Evolutionary conservation across 2,329 filamentous ascomycete genomes (phyloP), one percentile per base, ranked within the genome.

Genomic region (Arachnomyces sp.): DNA sequence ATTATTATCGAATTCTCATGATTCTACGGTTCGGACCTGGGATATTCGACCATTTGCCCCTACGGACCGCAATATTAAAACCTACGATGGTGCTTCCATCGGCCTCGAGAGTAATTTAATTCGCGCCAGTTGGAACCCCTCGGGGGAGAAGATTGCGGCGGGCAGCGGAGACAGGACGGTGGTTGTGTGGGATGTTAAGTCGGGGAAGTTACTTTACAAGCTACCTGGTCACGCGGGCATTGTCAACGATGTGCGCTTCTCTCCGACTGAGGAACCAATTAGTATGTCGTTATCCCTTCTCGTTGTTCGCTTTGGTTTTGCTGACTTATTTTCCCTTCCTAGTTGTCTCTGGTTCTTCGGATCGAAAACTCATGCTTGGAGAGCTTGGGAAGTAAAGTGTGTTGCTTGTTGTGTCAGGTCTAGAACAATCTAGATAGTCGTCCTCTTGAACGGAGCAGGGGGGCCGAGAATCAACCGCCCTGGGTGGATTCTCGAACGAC

Each of bases 31-130:
- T 29, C 77, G 85, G 54, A 95, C 89, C 13, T 98, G 92, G 92
- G 90, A 98, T 59, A 84, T 98, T 38, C 76, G 90, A 50, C 90
- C 92, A 0, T 98, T 96, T 65, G 90, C 92, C 5, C 87, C 92
- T 0, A 79, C 82, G 1, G 84, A 95, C 59, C 75, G 92, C 49
- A 81, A 86, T 44, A 78, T 96, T 44, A 78, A 79, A 55, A 94
- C 86, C 0, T 94, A 92, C 59, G 90, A 96, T 53, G 92, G 92
- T n/a, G 90, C 90, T 0, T 82, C 84, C 8, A 73, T 79, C 28
- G 89, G 89, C 0, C 64, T 94, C 38, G 92, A 98, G 64, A 92
- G 92, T 72, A 96, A 96, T 53, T 68, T 98, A 11, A 78, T 94
- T 44, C 77, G 82, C 40, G 89, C 87, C 12, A 93, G 86, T 64